Evolutionary conservation across 2,329 filamentous ascomycete genomes (phyloP), one percentile per base, ranked within the genome.

Genomic region (Myrmaecium sp.): DNA sequence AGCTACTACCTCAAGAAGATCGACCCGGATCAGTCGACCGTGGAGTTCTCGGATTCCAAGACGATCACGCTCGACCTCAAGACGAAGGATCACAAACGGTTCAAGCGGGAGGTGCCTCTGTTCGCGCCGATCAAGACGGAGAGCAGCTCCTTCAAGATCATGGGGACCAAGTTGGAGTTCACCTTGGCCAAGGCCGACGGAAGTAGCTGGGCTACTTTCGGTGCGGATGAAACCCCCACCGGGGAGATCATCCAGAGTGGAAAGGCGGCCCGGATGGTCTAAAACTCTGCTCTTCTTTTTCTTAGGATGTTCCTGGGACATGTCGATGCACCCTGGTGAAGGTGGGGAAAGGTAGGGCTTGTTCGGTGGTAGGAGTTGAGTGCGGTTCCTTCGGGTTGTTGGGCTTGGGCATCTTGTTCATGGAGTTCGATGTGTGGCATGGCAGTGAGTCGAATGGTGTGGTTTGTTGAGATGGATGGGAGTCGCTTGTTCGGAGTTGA

Each of bases 1-100:
- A 89, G 80, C 6, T 76, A 94, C 39, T 98, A 92, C 57, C 65
- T 95, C 29, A 98, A 95, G 63, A 95, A 95, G 60, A 93, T 98
- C 42, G 72, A 84, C 56, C 91, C 86, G 55, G 66, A 74, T 14
- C 66, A 59, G 14, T 78, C 82, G 27, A 75, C 67, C 37, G 66
- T 95, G 23, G 60, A 66, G 14, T 86, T 95, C 48, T 51, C 60
- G 18, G 44, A 66, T 3, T 60, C 54, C 6, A 55, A 64, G 25
- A 59, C 67, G 24, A 54, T 95, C 26, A 62, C 66, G 7, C 65
- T 98, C 22, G 81, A 98, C 47, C 65, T 98, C 20, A 72, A 69
- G n/a, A 98, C 89, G 6, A 69, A 67, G 17, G 86, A 94, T 46
- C 63, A 70, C 31, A 95, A 93, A 64, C 70, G 80, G 29, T 94